These are phyloP conservation scores for Pyrenophora teres DNA, from an alignment of 2,329 filamentous ascomycete species.

Conservation along the genomic window DNA sequence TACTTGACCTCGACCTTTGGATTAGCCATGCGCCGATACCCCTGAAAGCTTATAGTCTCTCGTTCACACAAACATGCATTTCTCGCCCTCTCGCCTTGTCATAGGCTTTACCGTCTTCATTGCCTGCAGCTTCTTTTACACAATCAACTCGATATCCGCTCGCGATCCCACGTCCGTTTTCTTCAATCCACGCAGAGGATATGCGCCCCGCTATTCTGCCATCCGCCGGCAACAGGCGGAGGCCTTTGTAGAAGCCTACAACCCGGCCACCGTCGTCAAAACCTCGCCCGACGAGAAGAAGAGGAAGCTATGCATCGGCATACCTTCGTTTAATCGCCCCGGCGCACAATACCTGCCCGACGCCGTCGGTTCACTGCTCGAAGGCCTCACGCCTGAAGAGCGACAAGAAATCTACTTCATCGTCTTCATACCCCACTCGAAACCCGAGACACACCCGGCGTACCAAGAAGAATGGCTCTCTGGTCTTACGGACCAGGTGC, in stretches of 20 bases:
- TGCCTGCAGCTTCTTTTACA: slow-evolving; percentile 28
- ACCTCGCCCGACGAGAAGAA: slow-evolving; percentile 17
- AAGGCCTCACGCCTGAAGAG: slow-evolving; percentile 50
- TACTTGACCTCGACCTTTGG: background rate
- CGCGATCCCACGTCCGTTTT: slow-evolving; percentile 46
- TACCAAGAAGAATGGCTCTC: slow-evolving; percentile 51
- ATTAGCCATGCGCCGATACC: slow-evolving; percentile 15
- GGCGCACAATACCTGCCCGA: slow-evolving; percentile 49
- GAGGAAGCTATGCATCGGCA: slow-evolving; percentile 50
- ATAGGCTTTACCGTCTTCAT: slow-evolving; percentile 24
- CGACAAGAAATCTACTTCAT: slow-evolving; percentile 50
- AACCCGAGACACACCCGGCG: slow-evolving; percentile 49
- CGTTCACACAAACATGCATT: slow-evolving; percentile 24
- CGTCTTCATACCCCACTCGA: slow-evolving; percentile 52
- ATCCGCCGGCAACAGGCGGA: slow-evolving; percentile 39
- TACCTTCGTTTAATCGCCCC: slow-evolving; percentile 50
- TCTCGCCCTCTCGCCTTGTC: slow-evolving; percentile 27
- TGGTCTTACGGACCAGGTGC: slow-evolving; percentile 48
- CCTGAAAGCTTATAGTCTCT: slow-evolving; percentile 8
- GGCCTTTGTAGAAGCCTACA: slow-evolving; percentile 29
- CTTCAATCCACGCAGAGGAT: slow-evolving; percentile 41
- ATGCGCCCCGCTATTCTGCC: slow-evolving; percentile 40
- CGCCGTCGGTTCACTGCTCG: slow-evolving; percentile 52
- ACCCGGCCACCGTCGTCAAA: slow-evolving; percentile 25
- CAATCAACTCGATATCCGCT: slow-evolving; percentile 30